These are phyloP conservation scores for Citrus glauca DNA, from an alignment of 345 rosid species.

Conservation along the genomic window DNA sequence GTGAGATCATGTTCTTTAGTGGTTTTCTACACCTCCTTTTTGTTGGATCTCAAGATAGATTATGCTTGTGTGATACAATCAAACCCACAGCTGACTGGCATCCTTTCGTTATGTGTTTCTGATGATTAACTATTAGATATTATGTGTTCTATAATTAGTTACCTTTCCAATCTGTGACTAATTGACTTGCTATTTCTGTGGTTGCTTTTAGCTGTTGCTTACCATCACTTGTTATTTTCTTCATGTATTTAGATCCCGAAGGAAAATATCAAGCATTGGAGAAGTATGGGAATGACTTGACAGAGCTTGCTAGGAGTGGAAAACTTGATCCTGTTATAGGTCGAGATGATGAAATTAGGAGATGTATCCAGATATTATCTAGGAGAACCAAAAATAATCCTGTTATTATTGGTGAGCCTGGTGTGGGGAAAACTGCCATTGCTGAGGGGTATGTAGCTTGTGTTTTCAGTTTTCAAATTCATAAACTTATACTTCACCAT, in stretches of 20 bases:
- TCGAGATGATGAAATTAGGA: conserved; percentile 84
- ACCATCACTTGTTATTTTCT: conserved; percentile 1
- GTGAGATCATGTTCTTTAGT: not conserved
- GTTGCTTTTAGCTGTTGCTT: not conserved
- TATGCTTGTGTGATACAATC: not conserved
- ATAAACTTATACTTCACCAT: not conserved
- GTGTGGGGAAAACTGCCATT: conserved; percentile 93
- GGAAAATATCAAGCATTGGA: conserved; percentile 78
- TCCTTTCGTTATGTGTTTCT: not conserved
- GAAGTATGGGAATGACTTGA: conserved; percentile 86
- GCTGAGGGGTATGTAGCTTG: conserved; percentile 63
- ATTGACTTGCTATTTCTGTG: not conserved
- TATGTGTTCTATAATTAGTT: not conserved
- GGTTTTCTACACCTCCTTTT: not conserved
- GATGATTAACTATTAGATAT: not conserved
- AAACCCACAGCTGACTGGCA: not conserved
- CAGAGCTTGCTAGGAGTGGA: conserved; percentile 85
- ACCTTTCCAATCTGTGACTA: not conserved
- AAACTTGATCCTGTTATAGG: conserved; percentile 97
- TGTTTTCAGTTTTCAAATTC: not conserved
- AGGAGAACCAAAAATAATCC: conserved; percentile 96
- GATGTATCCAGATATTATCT: conserved; percentile 79
- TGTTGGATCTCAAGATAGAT: not conserved
- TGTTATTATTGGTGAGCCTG: conserved; percentile 93
- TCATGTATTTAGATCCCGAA: conserved; percentile 63